Evolutionary conservation across 352 stramenopile genomes (phyloP), one percentile per base, ranked within the genome.

Genomic region (Globisporangium perplexum): DNA sequence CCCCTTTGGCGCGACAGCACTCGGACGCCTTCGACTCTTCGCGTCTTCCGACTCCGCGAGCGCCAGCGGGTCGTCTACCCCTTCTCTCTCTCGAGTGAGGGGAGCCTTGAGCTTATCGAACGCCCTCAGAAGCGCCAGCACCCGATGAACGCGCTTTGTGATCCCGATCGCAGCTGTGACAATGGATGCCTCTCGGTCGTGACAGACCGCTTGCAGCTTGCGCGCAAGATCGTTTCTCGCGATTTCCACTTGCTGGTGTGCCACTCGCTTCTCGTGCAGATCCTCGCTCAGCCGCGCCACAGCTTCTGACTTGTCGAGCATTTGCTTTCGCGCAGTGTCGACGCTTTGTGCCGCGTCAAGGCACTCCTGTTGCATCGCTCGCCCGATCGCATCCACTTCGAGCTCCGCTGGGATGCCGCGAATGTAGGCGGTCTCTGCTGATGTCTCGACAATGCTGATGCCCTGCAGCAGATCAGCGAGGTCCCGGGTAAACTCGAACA

Each of bases 401-500:
- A 86, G 54, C 23, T 77, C 60, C 7, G 66, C 53, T 1, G 59
- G 35, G 3, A 11, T 30, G 7, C 51, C 47, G 11, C 49, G 28
- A 33, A 50, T 39, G 23, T 48, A 41, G 15, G 48, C 42, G 4
- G 35, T 7, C 14, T 77, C 71, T 3, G 60, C 39, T 7, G 49
- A 85, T 22, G 69, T 77, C 47, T 85, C 74, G 30, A 78, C 57
- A 15, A 81, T 60, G 50, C 62, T 70, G 23, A 83, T 60, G 42
- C 74, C 74, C 36, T 85, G 69, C 22, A 85, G 71, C 49, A 85
- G 65, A 51, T 86, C 72, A 2, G 55, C 62, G 20, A 83, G 36
- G 41, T 64, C 56, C n/a, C 57, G 72, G 7, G 57, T 55, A 47
- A 72, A 71, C 3, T 72, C 69, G 28, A 82, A 77, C 7, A 83